Percentiles rank a stretch among this genome's conserved stretches.
Conservation (phyloP, 2,329 filamentous ascomycete genomes). For the Dothideomycetes sp. region DNA sequence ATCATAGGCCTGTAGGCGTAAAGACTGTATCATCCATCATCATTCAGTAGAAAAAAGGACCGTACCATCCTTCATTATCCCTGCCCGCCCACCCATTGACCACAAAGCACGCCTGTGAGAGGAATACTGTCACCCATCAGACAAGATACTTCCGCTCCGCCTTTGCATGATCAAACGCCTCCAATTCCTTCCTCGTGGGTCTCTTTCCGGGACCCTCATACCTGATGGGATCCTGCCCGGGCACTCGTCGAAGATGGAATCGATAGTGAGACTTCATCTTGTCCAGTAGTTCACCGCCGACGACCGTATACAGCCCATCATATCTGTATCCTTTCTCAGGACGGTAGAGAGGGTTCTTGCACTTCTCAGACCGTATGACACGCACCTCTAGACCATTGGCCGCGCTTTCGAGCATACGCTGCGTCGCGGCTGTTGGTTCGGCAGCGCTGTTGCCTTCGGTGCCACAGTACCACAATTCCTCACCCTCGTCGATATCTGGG, state of each 20-base stretch:
- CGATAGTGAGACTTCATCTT: constrained; percentile 29
- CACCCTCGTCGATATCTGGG: constrained; percentile 38
- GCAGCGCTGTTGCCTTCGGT: constrained; percentile 29
- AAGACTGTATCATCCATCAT: no score
- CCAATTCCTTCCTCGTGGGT: constrained; percentile 25
- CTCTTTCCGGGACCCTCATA: constrained; percentile 27
- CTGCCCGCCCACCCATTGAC: no score
- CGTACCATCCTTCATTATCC: not conserved
- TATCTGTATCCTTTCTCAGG: constrained; percentile 43
- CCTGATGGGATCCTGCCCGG: constrained; percentile 37
- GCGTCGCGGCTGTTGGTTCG: constrained; percentile 27
- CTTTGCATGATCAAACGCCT: constrained; percentile 1
- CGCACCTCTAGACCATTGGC: constrained; percentile 31
- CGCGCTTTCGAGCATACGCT: constrained; percentile 30
- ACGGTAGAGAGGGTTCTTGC: constrained; percentile 28
- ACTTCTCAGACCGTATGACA: constrained; percentile 37
- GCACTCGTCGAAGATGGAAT: constrained; percentile 35
- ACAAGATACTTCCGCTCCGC: constrained; percentile 8
- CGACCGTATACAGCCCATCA: constrained; percentile 45
- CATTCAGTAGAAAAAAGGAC: not conserved
- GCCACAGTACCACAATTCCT: constrained; percentile 41
- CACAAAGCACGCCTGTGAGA: no score
- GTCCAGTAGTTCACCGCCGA: constrained; percentile 27
- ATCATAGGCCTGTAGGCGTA: no score
- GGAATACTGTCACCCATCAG: constrained; percentile 1